These are phyloP conservation scores for Cryomyces minteri DNA, from an alignment of 495 filamentous ascomycete species.

Conservation along the genomic window DNA sequence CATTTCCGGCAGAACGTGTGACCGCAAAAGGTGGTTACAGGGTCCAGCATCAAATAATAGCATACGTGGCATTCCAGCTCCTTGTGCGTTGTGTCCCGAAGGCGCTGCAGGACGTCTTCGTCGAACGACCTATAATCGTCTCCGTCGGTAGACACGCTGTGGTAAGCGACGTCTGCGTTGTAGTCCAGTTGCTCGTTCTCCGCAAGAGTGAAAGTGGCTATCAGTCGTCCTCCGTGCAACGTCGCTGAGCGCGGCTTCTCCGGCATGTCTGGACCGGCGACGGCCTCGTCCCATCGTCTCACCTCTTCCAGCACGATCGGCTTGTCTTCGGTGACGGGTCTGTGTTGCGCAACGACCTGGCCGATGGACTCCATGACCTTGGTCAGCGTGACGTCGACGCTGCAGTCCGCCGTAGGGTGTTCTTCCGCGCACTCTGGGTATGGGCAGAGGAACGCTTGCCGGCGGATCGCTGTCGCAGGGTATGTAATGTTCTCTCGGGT, in stretches of 20 bases:
- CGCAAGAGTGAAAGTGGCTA: constrained; percentile 39
- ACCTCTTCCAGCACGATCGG: constrained; percentile 23
- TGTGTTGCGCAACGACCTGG: constrained; percentile 24
- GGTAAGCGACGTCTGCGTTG: constrained; percentile 35
- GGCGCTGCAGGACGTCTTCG: constrained; percentile 27
- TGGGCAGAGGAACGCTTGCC: constrained; percentile 54
- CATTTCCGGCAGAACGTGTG: constrained; percentile 81
- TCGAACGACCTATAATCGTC: constrained; percentile 29
- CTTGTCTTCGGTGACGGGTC: constrained; percentile 12
- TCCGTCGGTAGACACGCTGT: constrained; percentile 16
- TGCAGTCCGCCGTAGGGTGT: constrained; percentile 62
- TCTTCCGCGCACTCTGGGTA: constrained; percentile 44
- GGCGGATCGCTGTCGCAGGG: constrained; percentile 41
- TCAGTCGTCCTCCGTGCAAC: constrained; percentile 34
- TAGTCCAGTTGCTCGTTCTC: constrained; percentile 33
- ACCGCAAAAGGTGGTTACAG: constrained; percentile 68
- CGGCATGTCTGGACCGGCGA: constrained; percentile 15
- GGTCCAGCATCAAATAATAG: constrained; percentile 59
- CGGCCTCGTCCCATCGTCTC: constrained; percentile 25
- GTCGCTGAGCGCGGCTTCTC: constrained; percentile 12
- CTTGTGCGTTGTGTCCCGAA: constrained; percentile 39
- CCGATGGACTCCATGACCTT: constrained; percentile 40
- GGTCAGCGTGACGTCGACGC: constrained; percentile 51
- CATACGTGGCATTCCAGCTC: constrained; percentile 84
- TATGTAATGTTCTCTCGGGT: constrained; percentile 52